Percentiles rank a stretch among this genome's conserved stretches.
Conservation (phyloP, 208 protist species). For the Entamoeba histolytica region DNA sequence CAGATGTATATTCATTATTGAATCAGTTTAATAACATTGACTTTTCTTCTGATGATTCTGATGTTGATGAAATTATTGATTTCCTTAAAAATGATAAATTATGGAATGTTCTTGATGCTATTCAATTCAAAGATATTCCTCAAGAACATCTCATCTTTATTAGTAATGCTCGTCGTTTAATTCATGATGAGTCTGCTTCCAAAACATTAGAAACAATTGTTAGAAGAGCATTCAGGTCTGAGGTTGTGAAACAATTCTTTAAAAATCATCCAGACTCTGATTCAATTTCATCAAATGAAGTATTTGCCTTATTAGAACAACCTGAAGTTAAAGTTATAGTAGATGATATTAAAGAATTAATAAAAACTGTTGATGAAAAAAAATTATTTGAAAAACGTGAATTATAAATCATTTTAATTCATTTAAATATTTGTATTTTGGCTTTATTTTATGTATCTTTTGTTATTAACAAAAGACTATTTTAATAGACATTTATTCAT, state of each 20-base stretch:
- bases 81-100: neutral
- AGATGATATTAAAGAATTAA: neutral
- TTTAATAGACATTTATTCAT: too few relatives aligned
- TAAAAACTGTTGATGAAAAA: neutral
- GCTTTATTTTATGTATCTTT: too few relatives aligned
- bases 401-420: too few relatives aligned
- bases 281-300: neutral
- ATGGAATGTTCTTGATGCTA: neutral
- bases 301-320: neutral
- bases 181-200: neutral
- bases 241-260: neutral
- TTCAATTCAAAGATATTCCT: neutral
- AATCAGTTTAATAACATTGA: neutral
- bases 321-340: neutral
- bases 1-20: neutral
- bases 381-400: neutral
- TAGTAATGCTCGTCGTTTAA: neutral
- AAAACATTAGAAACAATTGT: neutral
- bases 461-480: too few relatives aligned
- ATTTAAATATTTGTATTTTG: too few relatives aligned
- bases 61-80: neutral
- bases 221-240: neutral
- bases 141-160: neutral
- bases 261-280: neutral
- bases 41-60: neutral